Evolutionary conservation across 257 asterid genomes (phyloP).

Genomic region (Primulina tabacum): DNA sequence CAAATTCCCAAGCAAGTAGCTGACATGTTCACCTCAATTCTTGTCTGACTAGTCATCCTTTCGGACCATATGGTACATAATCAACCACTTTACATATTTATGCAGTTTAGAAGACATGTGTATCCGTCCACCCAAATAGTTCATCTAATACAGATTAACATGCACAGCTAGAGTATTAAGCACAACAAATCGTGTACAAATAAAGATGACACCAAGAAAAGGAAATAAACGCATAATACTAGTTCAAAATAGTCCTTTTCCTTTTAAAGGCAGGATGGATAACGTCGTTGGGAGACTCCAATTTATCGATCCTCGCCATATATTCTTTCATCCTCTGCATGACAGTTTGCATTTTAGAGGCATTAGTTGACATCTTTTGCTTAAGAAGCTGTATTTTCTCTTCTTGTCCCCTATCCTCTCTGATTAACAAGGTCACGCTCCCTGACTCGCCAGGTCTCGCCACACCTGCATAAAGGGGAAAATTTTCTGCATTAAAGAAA

Average conservation of each 20-base stretch:
- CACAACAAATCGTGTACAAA: slow-evolving; percentile 4
- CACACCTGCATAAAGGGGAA: slow-evolving; percentile 22
- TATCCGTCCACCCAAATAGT: background rate
- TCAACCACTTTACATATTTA: background rate
- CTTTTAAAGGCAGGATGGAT: slow-evolving; percentile 69
- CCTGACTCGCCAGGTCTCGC: slow-evolving; percentile 25
- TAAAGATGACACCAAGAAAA: background rate
- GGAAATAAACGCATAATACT: background rate
- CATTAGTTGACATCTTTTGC: slow-evolving; percentile 39
- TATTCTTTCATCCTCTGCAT: slow-evolving; percentile 69
- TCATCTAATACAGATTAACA: background rate
- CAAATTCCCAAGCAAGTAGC: too few relatives aligned
- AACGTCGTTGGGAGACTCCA: slow-evolving; percentile 38
- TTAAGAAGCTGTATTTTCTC: slow-evolving; percentile 55
- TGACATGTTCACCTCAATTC: too few relatives aligned
- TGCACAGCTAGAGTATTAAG: background rate
- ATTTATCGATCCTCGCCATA: slow-evolving; percentile 53
- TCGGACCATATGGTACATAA: background rate
- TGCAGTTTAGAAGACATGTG: background rate
- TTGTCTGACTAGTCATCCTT: too few relatives aligned
- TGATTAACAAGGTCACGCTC: slow-evolving; percentile 21
- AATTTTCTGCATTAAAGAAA: background rate
- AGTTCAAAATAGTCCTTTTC: slow-evolving; percentile 42
- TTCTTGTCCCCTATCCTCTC: slow-evolving; percentile 35
- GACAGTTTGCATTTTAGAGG: slow-evolving; percentile 30